Evolutionary conservation across 345 rosid genomes (phyloP), one percentile per base, ranked within the genome.

Genomic region (Euclidium syriacum): DNA sequence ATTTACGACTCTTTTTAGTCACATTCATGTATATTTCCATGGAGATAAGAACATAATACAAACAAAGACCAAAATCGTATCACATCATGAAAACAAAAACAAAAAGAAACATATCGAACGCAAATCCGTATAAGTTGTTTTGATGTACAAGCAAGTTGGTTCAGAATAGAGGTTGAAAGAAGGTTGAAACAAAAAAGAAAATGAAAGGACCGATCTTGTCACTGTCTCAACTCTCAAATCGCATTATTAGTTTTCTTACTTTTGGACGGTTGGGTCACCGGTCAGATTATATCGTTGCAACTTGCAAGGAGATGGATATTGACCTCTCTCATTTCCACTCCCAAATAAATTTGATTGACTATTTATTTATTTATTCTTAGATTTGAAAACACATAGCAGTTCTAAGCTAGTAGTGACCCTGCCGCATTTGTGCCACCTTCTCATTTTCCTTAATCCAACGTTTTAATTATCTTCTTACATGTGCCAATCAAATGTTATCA

Each of bases 71-170:
- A 47, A 52, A 43, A 20, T 10, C 26, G 49, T 22, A 60, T 42
- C 66, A 50, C 60, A 58, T 68, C 58, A 50, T 9, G 43, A 2
- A 24, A 68, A 39, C n/a, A 42, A 23, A 48, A 16, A 2, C n/a
- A 7, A 14, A 23, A 27, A 33, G 52, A 61, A 52, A 69, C 55
- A 61, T 52, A 61, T 34, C 62, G 35, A 61, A 44, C 56, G 53
- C 56, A 69, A 69, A 53, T 43, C 27, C 62, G 62, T 52, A 69
- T 52, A 26, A 52, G 55, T 44, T 14, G 67, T 69, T n/a, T 61
- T 61, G 68, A 52, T 69, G 62, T 52, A 34, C 22, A 11, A 60
- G 40, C 56, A 60, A 69, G 41, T 61, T 52, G 62, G 15, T 41
- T 51, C 14, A 16, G 22, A 58, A 58, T 49, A 20, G 16, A 32